phyloP scores from a whole-genome alignment of 2,329 filamentous ascomycete species.

The Juglanconis sp. region DNA sequence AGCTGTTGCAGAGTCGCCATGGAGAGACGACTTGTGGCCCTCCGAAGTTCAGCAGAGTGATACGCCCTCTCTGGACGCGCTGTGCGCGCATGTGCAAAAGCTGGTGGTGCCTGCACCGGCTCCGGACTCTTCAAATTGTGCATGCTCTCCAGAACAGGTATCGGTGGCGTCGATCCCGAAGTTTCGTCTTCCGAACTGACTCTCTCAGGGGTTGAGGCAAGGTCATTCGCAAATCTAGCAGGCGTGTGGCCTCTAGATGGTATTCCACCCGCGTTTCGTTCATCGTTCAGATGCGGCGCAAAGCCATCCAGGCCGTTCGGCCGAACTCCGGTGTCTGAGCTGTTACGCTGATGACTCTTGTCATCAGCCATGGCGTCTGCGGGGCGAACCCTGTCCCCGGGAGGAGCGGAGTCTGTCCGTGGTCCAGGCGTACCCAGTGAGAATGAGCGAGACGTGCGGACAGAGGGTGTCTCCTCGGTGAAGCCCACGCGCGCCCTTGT shows the following conservation, averaged over 20 bases:
- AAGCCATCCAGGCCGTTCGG: conserved; percentile 23
- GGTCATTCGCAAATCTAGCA: conserved; percentile 39
- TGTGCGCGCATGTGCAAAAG: conserved; percentile 63
- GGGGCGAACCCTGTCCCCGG: conserved; percentile 35
- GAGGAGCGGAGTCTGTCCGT: conserved; percentile 51
- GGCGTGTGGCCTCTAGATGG: conserved; percentile 33
- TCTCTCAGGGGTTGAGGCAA: conserved; percentile 47
- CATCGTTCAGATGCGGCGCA: conserved; percentile 17
- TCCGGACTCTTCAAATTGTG: conserved; percentile 62
- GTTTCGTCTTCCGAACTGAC: conserved; percentile 57
- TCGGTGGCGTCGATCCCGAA: conserved; percentile 36
- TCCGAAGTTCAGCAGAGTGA: conserved; percentile 72
- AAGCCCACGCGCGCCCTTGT: conserved; percentile 53
- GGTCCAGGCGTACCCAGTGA: conserved; percentile 37
- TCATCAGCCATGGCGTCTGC: conserved; percentile 32
- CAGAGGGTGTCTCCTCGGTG: conserved; percentile 50
- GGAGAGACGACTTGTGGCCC: conserved; percentile 81
- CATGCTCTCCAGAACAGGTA: conserved; percentile 53
- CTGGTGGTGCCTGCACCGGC: conserved; percentile 74
- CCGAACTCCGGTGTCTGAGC: conserved; percentile 42
- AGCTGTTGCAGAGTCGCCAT: conserved; percentile 77
- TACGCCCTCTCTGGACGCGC: conserved; percentile 68
- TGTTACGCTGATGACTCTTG: conserved; percentile 42
- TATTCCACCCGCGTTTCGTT: background rate
- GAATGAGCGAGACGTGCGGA: conserved; percentile 51